Base-by-base conservation (phyloP, 2,329 filamentous ascomycete genomes). In the Emmonsiellopsis sp. region DNA sequence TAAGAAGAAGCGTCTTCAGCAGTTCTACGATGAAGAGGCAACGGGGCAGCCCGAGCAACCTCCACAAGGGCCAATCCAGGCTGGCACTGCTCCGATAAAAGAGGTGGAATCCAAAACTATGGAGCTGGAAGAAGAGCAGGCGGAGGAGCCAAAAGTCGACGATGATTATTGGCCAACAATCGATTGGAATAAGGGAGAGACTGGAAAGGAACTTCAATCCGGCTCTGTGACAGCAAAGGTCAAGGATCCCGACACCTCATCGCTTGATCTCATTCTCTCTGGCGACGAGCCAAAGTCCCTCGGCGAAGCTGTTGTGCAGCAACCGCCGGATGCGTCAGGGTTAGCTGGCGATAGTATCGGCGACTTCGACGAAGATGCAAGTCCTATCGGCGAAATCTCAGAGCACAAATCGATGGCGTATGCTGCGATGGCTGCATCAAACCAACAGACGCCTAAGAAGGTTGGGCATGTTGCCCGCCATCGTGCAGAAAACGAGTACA, bases 101-200 rank as follows among this genome's bases (percentile, higher is more conserved):
- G 20, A 31, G 1, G 15, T n/a, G 10, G 10, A 9, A 11, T 15
- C 7, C 16, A 34, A 20, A 54, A 61, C 13, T 2, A 5, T 5
- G 34, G 49, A 7, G 34, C 32, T 26, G 30, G 30, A 51, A 52
- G 35, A 38, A 35, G 52, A 59, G 34, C 42, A 51, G 26, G 49
- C 46, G 5, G 15, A 52, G 9, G 52, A 56, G 9, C 5, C 46
- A 35, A 32, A 53, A 10, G 49, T 59, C 40, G 62, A 64, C 15
- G 65, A 69, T n/a, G 66, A 70, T 20, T 61, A 59, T 44, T 70
- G 66, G 64, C 69, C 69, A 52, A 53, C 61, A 34, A 71, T 71
- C 59, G 67, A 70, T 51, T 71, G 68, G 68, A 65, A 63, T 15
- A 62, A 65, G 50, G 32, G 46, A 7, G 53, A 56, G 31, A 35